Percentiles rank a stretch among this genome's conserved stretches.
These are phyloP conservation scores for Dysphania ambrosioides DNA, from an alignment of 148 eudicot species.

Conservation along the genomic window DNA sequence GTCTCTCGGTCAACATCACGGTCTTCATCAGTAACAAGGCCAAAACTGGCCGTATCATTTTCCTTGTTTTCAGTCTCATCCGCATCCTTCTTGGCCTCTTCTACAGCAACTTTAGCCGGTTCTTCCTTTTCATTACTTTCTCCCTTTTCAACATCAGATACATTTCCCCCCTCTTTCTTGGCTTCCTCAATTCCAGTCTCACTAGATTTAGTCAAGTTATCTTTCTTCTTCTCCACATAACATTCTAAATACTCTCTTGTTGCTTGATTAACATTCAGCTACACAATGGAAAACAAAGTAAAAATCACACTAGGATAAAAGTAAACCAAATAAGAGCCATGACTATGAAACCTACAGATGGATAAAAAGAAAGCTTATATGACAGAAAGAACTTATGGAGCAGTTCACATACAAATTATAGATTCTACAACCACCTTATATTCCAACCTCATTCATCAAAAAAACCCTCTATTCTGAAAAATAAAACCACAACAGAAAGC, in stretches of 20 bases:
- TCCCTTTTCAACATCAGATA: constrained; percentile 31
- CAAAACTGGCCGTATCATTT: constrained; percentile 54
- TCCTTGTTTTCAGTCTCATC: constrained; percentile 51
- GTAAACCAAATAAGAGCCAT: background rate
- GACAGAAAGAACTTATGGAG: too few species aligned
- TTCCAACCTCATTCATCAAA: too few species aligned
- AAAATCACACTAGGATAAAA: constrained; percentile 8
- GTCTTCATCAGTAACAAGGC: constrained; percentile 82
- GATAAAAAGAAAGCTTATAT: too few species aligned
- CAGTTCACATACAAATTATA: too few species aligned
- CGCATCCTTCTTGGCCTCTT: constrained; percentile 54
- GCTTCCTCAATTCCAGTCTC: constrained; percentile 45
- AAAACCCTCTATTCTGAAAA: too few species aligned
- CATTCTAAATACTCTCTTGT: constrained; percentile 70
- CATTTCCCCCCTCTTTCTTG: constrained; percentile 49
- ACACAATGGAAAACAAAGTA: constrained; percentile 9
- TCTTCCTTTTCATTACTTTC: constrained; percentile 45
- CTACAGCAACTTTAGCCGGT: constrained; percentile 44
- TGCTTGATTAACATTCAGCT: constrained; percentile 79
- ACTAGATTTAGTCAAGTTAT: constrained; percentile 38
- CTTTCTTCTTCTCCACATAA: constrained; percentile 73
- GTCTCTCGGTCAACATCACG: constrained; percentile 67
- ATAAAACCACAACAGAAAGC: too few species aligned
- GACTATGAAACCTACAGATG: background rate
- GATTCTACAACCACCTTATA: too few species aligned